Evolutionary conservation across 2,329 filamentous ascomycete species (phyloP), one percentile per base, ranked within the genome.

Genomic region (Pezicula neosporulosa): DNA sequence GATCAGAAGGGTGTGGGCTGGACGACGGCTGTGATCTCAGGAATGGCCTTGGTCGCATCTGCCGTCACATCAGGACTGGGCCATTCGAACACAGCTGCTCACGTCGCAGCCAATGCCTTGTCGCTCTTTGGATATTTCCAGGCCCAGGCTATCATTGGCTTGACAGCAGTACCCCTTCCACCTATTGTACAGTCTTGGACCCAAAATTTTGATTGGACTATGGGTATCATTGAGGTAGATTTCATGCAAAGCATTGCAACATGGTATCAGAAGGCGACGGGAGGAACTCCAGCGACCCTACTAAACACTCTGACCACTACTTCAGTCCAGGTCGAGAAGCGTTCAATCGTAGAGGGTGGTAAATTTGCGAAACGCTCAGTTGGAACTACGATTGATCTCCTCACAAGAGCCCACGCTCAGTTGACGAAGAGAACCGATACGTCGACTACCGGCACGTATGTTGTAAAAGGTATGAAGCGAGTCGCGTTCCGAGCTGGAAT

Each of bases 91-190:
- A 93, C 93, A 5, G 92, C 93, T 44, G 91, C 93, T 47, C 93
- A 97, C 70, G 89, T 97, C 57, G 93, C 93, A 49, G 88, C 92
- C 50, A 96, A 96, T 66, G 90, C 93, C 3, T 80, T 97, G 56
- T 94, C 92, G n/a, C 83, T 97, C 28, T 96, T 96, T 67, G 83
- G 87, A 55, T 97, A 94, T 72, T 96, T 97, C 78, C 93, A 97
- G 72, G 85, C 90, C 4, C 92, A 96, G 71, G 92, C 93, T 24
- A 90, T 97, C 70, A 78, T 96, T 63, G 92, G 92, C 57, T 86
- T 97, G 70, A 89, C 86, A 49, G 82, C 87, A 18, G 86, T 97
- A 13, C 77, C 79, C 43, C 80, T 96, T 49, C 93, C 93, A 9
- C 93, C 93, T 0, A 89, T 96, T 55, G 93, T 96, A 49, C 81